Conservation (phyloP, 192 early-diverging fungal species). For the Rhizoclosmatium globosum region DNA sequence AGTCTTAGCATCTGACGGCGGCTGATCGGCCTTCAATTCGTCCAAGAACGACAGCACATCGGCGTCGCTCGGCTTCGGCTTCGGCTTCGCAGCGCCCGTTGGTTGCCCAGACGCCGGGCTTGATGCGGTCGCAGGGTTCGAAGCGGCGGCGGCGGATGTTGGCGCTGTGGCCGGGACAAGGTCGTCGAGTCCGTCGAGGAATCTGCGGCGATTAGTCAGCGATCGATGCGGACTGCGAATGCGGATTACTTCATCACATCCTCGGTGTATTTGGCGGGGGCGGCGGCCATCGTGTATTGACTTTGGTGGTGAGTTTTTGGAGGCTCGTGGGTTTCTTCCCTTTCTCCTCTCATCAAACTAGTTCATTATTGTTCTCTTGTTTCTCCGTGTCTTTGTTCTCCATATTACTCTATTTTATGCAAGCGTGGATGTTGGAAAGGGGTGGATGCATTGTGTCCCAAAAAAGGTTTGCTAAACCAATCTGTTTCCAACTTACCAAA, state of each 20-base stretch:
- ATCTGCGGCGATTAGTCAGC: constrained; percentile 18
- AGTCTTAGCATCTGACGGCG: not conserved
- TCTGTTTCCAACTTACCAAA: not conserved
- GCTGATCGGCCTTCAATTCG: constrained; percentile 33
- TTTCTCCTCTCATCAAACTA: not conserved
- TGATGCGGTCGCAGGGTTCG: not conserved
- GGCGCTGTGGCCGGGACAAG: not conserved
- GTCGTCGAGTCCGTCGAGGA: constrained; percentile 35
- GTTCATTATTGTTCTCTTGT: not conserved
- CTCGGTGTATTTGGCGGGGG: not conserved
- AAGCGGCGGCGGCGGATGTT: not conserved
- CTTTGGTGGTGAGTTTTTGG: not conserved
- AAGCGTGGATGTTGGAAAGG: not conserved
- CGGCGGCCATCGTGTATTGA: not conserved
- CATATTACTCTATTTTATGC: not conserved
- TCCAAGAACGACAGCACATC: constrained; percentile 57
- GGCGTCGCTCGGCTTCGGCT: not conserved
- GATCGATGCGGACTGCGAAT: not conserved
- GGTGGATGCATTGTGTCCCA: not conserved
- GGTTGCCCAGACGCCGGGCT: not conserved
- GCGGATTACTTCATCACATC: constrained; percentile 38
- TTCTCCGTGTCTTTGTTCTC: not conserved
- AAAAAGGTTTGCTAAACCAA: not conserved
- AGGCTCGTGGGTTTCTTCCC: not conserved
- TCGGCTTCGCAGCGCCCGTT: not conserved